phyloP scores from a whole-genome alignment of 108 stramenopile species.

The Stephanodiscus triporus region DNA sequence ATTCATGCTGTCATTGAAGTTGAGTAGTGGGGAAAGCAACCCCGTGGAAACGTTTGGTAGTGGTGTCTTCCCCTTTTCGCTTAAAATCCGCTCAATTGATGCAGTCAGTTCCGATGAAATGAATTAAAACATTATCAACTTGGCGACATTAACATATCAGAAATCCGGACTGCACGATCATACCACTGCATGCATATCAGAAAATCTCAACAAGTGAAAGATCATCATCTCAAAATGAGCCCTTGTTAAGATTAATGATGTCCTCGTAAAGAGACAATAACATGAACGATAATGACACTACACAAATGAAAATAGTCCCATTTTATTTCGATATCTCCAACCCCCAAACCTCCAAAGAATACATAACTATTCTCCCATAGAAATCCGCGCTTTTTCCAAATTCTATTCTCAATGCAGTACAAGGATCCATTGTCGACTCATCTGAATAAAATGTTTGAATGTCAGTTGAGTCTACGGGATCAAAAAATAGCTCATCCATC shows the following conservation, averaged over 20 bases:
- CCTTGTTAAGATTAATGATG: too few species aligned
- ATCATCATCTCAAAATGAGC: not conserved
- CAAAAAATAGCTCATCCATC: slow-evolving; percentile 44
- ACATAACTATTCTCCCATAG: slow-evolving; percentile 53
- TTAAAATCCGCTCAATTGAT: slow-evolving; percentile 63
- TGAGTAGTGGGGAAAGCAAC: slow-evolving; percentile 68
- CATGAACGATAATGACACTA: not conserved
- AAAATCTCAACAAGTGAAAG: not conserved
- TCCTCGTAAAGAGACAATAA: too few species aligned
- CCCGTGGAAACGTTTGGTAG: slow-evolving; percentile 71
- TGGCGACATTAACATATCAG: too few species aligned
- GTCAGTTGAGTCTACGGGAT: slow-evolving; percentile 46
- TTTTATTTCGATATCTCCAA: not conserved
- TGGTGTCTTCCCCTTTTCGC: slow-evolving; percentile 71
- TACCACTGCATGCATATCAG: too few species aligned
- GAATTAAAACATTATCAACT: not conserved
- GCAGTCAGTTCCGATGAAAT: slow-evolving; percentile 16
- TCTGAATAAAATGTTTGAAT: slow-evolving; percentile 45
- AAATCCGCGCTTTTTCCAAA: slow-evolving; percentile 50
- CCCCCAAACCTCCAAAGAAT: slow-evolving; percentile 52
- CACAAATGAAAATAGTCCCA: not conserved
- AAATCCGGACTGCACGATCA: not conserved
- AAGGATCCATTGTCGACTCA: slow-evolving; percentile 12
- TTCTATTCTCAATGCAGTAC: slow-evolving; percentile 42
- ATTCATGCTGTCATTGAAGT: slow-evolving; percentile 71